These are phyloP conservation scores for Tephrocybe rancida DNA, from an alignment of 768 basidiomycete genomes.

Conservation along the genomic window DNA sequence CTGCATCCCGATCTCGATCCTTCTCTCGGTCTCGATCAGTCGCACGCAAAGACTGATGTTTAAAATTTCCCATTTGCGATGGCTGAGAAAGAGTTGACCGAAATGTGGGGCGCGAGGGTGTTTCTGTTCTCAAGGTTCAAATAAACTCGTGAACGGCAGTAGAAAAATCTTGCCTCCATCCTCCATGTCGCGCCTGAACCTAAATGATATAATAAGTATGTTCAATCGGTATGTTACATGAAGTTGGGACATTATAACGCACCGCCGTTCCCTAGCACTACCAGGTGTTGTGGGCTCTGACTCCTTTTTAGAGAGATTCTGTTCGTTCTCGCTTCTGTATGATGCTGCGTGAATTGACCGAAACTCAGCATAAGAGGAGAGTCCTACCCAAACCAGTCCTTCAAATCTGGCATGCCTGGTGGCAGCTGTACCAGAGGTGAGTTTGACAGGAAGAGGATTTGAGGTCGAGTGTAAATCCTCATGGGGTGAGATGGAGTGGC, in stretches of 20 bases:
- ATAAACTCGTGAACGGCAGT: constrained; percentile 1
- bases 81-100: constrained; percentile 76
- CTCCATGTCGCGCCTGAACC: constrained; percentile 77
- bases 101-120: constrained; percentile 65
- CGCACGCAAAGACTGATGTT: constrained; percentile 80
- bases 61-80: constrained; percentile 93
- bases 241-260: constrained; percentile 3
- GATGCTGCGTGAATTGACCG: constrained; percentile 19
- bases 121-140: constrained; percentile 35
- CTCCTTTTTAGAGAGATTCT: constrained; percentile 68
- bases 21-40: constrained; percentile 59
- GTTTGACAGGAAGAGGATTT: constrained; percentile 67
- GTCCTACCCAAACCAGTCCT: constrained; percentile 87
- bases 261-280: constrained; percentile 72
- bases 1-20: constrained; percentile 45
- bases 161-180: constrained; percentile 57
- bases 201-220: constrained; percentile 29
- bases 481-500: constrained; percentile 43
- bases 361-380: constrained; percentile 13
- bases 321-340: constrained; percentile 61
- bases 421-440: constrained; percentile 80
- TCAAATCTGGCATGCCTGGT: constrained; percentile 76
- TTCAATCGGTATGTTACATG: constrained; percentile 5
- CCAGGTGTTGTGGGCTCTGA: constrained; percentile 56
- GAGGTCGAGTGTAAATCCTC: constrained; percentile 68